Conservation (phyloP, 73 alveolate genomes). For the Paramecium caudatum region DNA sequence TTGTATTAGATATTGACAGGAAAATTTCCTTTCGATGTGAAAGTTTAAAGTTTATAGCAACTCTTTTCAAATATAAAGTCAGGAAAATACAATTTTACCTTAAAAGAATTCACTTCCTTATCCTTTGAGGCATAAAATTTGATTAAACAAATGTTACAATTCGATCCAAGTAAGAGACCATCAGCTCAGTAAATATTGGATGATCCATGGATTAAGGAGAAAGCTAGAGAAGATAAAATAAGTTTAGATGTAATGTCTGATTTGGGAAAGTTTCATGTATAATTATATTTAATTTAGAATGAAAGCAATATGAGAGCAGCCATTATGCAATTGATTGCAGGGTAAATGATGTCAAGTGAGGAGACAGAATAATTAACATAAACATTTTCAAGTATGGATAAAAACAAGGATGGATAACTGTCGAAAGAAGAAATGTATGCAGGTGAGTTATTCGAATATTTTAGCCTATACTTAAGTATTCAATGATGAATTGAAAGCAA, state of each 20-base stretch:
- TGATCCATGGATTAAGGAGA: conserved; percentile 74
- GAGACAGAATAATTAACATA: conserved; percentile 23
- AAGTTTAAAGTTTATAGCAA: conserved; percentile 46
- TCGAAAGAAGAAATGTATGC: conserved; percentile 36
- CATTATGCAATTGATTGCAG: conserved; percentile 45
- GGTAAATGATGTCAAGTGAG: conserved; percentile 68
- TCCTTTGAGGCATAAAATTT: conserved; percentile 61
- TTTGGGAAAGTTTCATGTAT: conserved; percentile 30
- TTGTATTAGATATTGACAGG: conserved; percentile 69
- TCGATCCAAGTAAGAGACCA: conserved; percentile 71
- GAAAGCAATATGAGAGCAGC: conserved; percentile 69
- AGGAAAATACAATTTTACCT: background rate
- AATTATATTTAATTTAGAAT: background rate
- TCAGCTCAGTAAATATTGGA: conserved; percentile 38
- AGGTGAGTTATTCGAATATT: background rate
- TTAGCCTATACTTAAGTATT: conserved; percentile 15
- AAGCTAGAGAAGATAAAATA: conserved; percentile 64
- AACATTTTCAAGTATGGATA: conserved; percentile 74
- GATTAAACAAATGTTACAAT: conserved; percentile 25
- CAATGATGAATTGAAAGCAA: conserved; percentile 61
- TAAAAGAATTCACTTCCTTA: background rate
- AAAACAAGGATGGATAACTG: conserved; percentile 68
- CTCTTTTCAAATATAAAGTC: conserved; percentile 51
- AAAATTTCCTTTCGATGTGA: conserved; percentile 70
- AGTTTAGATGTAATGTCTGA: conserved; percentile 38